Base-by-base conservation (phyloP, 148 eudicot species). In the Camellia lanceoleosa region DNA sequence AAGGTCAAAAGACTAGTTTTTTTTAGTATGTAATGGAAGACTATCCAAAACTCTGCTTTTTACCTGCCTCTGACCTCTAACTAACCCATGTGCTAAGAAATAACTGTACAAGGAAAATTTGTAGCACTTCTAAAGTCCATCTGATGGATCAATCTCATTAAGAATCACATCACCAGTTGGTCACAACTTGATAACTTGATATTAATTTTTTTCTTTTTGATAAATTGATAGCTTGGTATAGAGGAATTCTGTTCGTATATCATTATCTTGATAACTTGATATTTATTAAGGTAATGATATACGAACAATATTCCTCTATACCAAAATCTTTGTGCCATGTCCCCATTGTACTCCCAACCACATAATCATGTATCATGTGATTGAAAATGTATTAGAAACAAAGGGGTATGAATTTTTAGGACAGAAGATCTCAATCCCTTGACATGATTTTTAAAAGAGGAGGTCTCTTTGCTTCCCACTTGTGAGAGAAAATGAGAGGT, bases 381-480 rank as follows among this genome's bases (percentile, higher is more conserved):
- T 30, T n/a, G n/a, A 1, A 30, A 30, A 30, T 30, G 38, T 30
- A 30, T 30, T 30, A 30, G 38, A 30, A 30, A 30, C 38, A 30
- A n/a, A 30, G 38, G 38, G 38, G 38, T 30, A 30, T 30, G 38
- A 30, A 30, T 30, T 30, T 30, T 30, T 30, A 30, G 38, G 38
- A 30, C 38, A 30, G 38, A 30, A 30, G 38, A 30, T 30, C 38
- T 30, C 1, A 30, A 30, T 30, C 19, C 38, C n/a, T 73, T 73
- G 76, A 73, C 20, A 54, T 23, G 47, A 55, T 51, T 15, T 52
- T 49, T 52, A n/a, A 72, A 72, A 12, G 23, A 65, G 23, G 23
- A 65, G 19, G 71, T 42, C 67, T 77, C 23, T 63, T 77, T 65
- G 70, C 49, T 73, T 54, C 64, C 76, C 72, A 66, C 72, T 77